These are phyloP conservation scores for Chlamydomonas reinhardtii DNA, from an alignment of 163 green algal species.

Conservation along the genomic window DNA sequence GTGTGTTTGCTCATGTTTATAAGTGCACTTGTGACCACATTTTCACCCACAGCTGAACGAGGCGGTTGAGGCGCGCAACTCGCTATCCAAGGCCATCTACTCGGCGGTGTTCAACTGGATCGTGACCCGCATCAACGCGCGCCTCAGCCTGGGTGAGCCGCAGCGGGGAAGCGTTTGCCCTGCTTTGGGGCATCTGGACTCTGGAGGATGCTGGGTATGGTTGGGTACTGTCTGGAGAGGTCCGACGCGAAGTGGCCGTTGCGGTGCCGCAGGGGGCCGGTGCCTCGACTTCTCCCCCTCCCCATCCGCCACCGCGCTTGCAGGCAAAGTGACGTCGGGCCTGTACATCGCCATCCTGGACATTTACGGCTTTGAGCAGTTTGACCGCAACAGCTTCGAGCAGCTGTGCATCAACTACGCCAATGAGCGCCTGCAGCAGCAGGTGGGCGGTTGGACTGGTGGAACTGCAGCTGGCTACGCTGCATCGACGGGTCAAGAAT, in stretches of 20 bases:
- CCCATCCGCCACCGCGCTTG: not conserved
- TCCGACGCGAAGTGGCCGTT: too few relatives aligned
- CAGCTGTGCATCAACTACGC: conserved; percentile 97
- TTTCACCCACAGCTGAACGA: conserved; percentile 58
- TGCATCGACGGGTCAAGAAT: too few relatives aligned
- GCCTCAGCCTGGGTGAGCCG: conserved; percentile 70
- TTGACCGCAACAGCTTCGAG: conserved; percentile 93
- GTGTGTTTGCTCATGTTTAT: too few relatives aligned
- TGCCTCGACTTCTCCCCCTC: too few relatives aligned
- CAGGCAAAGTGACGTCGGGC: conserved; percentile 56
- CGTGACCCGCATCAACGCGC: conserved; percentile 74
- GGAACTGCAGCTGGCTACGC: too few relatives aligned
- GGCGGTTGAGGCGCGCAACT: conserved; percentile 81
- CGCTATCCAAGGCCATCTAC: conserved; percentile 91
- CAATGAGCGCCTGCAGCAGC: conserved; percentile 94
- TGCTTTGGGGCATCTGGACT: too few relatives aligned
- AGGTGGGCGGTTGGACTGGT: conserved; percentile 63
- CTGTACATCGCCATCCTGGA: conserved; percentile 86
- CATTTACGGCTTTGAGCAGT: conserved; percentile 98
- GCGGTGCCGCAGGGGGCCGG: too few relatives aligned
- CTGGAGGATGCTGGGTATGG: too few relatives aligned
- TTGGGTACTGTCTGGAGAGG: too few relatives aligned
- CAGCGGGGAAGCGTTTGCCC: not conserved
- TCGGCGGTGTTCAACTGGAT: conserved; percentile 85
- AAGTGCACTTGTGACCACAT: too few relatives aligned